These are phyloP conservation scores for Aureobasidium sp. DNA, from an alignment of 2,329 filamentous ascomycete species.

Conservation along the genomic window DNA sequence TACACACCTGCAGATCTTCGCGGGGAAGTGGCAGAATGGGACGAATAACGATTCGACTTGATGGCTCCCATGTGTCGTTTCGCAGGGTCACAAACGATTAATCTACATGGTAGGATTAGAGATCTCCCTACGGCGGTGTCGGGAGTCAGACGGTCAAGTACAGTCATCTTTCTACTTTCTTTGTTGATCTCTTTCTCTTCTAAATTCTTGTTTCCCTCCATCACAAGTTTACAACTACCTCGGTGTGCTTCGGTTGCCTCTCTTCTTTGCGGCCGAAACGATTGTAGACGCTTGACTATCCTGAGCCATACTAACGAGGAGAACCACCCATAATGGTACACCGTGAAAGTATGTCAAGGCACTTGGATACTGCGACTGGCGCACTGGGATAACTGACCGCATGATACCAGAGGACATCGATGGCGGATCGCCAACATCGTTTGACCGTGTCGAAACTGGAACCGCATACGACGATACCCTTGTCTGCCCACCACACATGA, in stretches of 20 bases:
- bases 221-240: neutral
- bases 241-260: neutral
- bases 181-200: neutral
- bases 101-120: neutral
- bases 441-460: neutral
- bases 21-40: neutral
- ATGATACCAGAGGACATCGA: conserved; percentile 9
- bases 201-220: neutral
- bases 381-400: neutral
- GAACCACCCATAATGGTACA: neutral
- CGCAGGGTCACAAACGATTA: neutral
- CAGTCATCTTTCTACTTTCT: conserved; percentile 2
- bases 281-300: neutral
- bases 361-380: neutral
- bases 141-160: neutral
- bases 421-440: conserved; percentile 1
- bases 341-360: neutral
- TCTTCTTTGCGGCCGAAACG: neutral
- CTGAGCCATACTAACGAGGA: too few relatives aligned
- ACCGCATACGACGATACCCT: conserved; percentile 33
- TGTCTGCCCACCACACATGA: conserved; percentile 44
- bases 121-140: conserved; percentile 1
- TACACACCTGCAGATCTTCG: conserved; percentile 11
- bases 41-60: conserved; percentile 8
- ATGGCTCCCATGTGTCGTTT: conserved; percentile 11